Conservation (phyloP, 2,329 filamentous ascomycete species). For the Samsoniella hepiali region DNA sequence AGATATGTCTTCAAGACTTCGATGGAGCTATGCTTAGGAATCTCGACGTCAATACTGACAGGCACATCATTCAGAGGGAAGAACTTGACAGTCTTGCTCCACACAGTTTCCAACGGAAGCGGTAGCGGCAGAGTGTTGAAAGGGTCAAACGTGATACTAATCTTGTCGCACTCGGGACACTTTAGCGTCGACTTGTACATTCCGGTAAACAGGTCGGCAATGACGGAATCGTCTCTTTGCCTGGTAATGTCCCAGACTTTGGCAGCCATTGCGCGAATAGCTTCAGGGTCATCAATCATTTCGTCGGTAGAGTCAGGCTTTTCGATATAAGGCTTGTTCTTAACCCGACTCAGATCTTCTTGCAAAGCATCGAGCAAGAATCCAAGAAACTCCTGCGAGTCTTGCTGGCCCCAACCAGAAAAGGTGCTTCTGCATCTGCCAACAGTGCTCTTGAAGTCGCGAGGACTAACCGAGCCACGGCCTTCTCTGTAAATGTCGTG, state of each 20-base stretch:
- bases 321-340: conserved; percentile 95
- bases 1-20: conserved; percentile 67
- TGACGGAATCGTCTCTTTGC: conserved; percentile 88
- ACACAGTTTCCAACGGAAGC: conserved; percentile 80
- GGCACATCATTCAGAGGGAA: conserved; percentile 72
- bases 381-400: conserved; percentile 94
- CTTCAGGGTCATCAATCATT: conserved; percentile 78
- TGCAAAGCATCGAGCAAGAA: conserved; percentile 93
- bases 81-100: conserved; percentile 71
- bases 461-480: conserved; percentile 68
- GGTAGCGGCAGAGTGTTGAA: conserved; percentile 94
- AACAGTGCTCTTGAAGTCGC: conserved; percentile 77
- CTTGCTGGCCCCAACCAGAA: conserved; percentile 92
- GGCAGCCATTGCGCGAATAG: conserved; percentile 80
- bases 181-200: conserved; percentile 98
- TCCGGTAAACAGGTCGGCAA: conserved; percentile 92
- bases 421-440: conserved; percentile 81
- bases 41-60: conserved; percentile 70
- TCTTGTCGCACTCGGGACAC: conserved; percentile 86
- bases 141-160: conserved; percentile 98
- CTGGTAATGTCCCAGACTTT: conserved; percentile 91
- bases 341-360: conserved; percentile 89
- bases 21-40: conserved; percentile 72
- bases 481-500: conserved; percentile 73
- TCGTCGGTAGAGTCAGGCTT: conserved; percentile 97